Evolutionary conservation across 768 basidiomycete genomes (phyloP), one percentile per base, ranked within the genome.

Genomic region (Lactarius hengduanensis): DNA sequence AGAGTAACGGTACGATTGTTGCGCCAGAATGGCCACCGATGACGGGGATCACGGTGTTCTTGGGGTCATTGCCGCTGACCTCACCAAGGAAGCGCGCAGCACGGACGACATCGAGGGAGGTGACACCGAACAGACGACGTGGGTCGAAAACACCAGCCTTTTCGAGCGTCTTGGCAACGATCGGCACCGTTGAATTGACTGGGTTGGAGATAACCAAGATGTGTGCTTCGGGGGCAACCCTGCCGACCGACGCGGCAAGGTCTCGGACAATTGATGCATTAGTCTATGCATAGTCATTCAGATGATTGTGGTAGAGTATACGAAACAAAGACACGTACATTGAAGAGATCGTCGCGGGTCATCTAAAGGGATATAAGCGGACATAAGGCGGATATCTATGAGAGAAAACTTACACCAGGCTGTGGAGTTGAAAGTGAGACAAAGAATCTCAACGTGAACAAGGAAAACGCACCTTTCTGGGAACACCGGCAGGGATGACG

Each of bases 131-230:
- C 73, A 98, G 77, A 71, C 85, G 90, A 66, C 81, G 80, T 63
- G 94, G 93, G 82, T 99, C 87, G 80, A 91, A 98, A 66, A 92
- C 92, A 68, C 95, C 95, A 15, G 90, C 90, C 77, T 94, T 92
- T 80, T 91, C 86, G 77, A 97, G 89, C 66, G 91, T 91, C 71
- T 88, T 85, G 55, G 95, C 94, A 71, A 97, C 95, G 73, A 99
- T 97, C 73, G 97, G 96, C 66, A 98, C 97, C 69, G 97, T 98
- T 60, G 91, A 92, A 84, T 93, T 94, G 83, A 97, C 96, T 62
- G 96, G 96, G 88, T 99, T 99, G 73, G 96, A 96, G 79, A 99
- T 99, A 80, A 98, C 89, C 71, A 94, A 87, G 74, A 98, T 84
- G 80, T 92, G 88, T n/a, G 97, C 97, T 60, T 89, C 86, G 62